Percentiles rank a stretch among this genome's conserved stretches.
phyloP scores from a whole-genome alignment of 2,329 filamentous ascomycete genomes.

The Elsinoe ampelina region DNA sequence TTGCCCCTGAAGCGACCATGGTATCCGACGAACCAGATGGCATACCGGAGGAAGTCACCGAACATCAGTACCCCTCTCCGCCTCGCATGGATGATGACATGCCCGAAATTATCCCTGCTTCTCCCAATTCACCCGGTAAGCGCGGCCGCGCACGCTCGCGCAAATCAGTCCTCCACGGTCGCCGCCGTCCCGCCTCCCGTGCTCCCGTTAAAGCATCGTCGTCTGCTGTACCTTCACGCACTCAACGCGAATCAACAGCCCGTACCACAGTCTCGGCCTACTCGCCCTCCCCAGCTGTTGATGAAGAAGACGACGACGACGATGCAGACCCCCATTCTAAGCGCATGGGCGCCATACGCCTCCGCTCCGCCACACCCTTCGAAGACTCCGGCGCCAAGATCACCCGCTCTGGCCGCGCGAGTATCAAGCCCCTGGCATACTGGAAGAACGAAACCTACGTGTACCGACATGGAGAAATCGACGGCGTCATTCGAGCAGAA shows the following conservation, averaged over 20 bases:
- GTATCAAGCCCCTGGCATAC: conserved; percentile 68
- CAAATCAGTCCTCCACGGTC: neutral
- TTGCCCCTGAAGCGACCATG: neutral
- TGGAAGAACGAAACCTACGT: conserved; percentile 80
- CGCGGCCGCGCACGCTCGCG: neutral
- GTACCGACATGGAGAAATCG: conserved; percentile 59
- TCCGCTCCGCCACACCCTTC: conserved; percentile 31
- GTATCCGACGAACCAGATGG: conserved; percentile 4
- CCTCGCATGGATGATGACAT: conserved; percentile 3
- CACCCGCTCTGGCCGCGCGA: conserved; percentile 68
- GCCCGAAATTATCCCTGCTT: neutral
- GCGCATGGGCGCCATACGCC: conserved; percentile 19
- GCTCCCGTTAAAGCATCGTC: neutral
- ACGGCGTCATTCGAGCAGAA: conserved; percentile 68
- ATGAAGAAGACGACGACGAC: conserved; percentile 15
- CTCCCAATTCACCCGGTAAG: neutral
- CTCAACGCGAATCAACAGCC: neutral
- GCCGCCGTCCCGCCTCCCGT: neutral
- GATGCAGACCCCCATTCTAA: conserved; percentile 15
- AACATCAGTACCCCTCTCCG: conserved; percentile 9
- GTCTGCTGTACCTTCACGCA: neutral
- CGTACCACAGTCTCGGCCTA: neutral
- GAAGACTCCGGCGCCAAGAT: conserved; percentile 49
- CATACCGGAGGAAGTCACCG: neutral
- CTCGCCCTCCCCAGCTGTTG: neutral